phyloP scores from a whole-genome alignment of 2,329 filamentous ascomycete genomes.

The Chaetomium sp. region DNA sequence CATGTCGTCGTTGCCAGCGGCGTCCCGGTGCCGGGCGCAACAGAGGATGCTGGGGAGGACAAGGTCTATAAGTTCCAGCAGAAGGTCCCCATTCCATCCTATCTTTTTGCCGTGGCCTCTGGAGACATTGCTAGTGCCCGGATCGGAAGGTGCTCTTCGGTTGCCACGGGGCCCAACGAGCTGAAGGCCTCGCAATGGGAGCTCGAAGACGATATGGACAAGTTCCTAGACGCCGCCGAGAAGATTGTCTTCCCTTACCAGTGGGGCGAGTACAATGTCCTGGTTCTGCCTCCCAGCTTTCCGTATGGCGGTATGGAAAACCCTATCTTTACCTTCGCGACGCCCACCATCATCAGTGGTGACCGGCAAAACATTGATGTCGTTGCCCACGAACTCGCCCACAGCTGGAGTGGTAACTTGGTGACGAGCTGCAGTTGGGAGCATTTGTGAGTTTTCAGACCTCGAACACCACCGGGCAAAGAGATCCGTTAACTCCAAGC shows the following conservation, averaged over 20 bases:
- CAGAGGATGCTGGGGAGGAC: conserved; percentile 53
- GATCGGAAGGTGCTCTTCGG: conserved; percentile 81
- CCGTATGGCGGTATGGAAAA: conserved; percentile 92
- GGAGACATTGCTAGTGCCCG: conserved; percentile 84
- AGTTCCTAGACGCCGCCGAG: conserved; percentile 86
- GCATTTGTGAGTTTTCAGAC: conserved; percentile 63
- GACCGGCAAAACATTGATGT: conserved; percentile 92
- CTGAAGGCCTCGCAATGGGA: conserved; percentile 85
- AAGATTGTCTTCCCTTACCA: conserved; percentile 80
- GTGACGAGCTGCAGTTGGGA: conserved; percentile 80
- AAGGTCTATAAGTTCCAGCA: conserved; percentile 86
- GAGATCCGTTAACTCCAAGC: background rate
- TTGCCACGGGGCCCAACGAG: conserved; percentile 87
- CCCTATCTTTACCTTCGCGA: conserved; percentile 92
- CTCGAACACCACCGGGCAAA: background rate
- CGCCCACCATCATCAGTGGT: conserved; percentile 89
- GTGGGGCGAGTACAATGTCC: conserved; percentile 94
- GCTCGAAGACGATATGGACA: conserved; percentile 86
- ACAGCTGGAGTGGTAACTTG: conserved; percentile 87
- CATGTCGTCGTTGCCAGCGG: conserved; percentile 92
- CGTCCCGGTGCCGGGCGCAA: conserved; percentile 56
- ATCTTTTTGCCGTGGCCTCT: conserved; percentile 88
- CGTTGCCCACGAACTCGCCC: conserved; percentile 80
- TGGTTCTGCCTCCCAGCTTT: conserved; percentile 87
- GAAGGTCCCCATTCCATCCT: conserved; percentile 88